Evolutionary conservation across 2,329 filamentous ascomycete species (phyloP), one percentile per base, ranked within the genome.

Genomic region (Aspergillus sp.): DNA sequence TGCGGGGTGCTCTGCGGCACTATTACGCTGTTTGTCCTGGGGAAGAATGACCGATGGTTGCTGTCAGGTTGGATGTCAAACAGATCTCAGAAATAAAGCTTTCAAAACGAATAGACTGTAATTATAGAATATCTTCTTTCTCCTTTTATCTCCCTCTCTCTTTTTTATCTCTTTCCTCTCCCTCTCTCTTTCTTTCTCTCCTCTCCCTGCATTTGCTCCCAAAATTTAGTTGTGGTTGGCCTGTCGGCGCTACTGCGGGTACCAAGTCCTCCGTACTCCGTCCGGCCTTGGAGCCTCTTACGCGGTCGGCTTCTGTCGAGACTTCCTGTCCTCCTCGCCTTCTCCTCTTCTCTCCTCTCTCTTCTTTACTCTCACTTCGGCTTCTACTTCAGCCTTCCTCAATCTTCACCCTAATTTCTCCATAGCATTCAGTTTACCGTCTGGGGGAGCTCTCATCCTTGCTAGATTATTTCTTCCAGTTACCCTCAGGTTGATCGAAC

Each of bases 171-270:
- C 12, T 29, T 30, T 27, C 27, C 36, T 45, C 13, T 37, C 8
- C n/a, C 13, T 29, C 36, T 31, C 26, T 46, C 43, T 49, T 48
- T 48, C 46, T 34, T 45, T 43, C 34, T 44, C 42, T 44, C 48
- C 35, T 46, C 46, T 48, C 37, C 43, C 6, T 43, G 8, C 8
- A 32, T 8, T 8, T 9, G 31, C 31, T 32, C 31, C 8, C 31
- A 32, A 9, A 19, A 19, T 19, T 19, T 19, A 19, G 19, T 19
- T 19, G 19, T 19, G 19, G 19, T 19, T 19, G 19, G 19, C 19
- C 19, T 19, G 19, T 19, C 19, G 19, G 19, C 19, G 19, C 19
- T 19, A 19, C 19, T 19, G 19, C 19, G 19, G 19, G 19, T 19
- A 19, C 19, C 19, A 19, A 19, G 19, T 19, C 19, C 19, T 19